Conservation (phyloP, 305 asterid genomes). For the Fraxinus sp. region DNA sequence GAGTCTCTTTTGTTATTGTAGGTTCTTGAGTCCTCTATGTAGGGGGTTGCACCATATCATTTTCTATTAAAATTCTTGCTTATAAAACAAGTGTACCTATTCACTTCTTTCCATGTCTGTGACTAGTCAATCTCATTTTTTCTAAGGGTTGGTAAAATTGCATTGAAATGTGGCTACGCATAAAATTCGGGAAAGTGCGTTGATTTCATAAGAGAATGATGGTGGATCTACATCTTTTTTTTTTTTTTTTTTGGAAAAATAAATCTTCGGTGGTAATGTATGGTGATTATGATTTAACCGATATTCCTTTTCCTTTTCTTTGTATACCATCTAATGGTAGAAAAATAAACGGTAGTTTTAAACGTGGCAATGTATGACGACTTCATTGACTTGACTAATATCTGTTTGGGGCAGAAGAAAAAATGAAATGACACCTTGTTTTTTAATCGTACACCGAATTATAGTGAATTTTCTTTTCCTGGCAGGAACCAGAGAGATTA, state of each 20-base stretch:
- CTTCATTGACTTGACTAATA: background rate
- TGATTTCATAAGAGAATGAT: background rate
- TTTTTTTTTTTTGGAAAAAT: background rate
- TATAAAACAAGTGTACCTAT: background rate
- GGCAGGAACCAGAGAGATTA: slow-evolving; percentile 63
- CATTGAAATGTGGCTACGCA: background rate
- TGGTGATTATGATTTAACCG: background rate
- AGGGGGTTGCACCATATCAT: background rate
- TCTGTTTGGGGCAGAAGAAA: background rate
- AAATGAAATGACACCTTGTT: background rate
- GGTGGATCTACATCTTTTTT: background rate
- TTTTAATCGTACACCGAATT: background rate
- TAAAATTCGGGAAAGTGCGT: background rate
- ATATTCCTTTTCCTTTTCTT: background rate
- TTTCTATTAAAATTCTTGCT: background rate
- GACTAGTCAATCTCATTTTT: background rate
- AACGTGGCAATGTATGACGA: background rate
- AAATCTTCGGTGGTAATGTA: background rate
- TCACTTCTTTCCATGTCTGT: background rate
- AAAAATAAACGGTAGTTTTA: background rate
- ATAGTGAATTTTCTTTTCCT: slow-evolving; percentile 19
- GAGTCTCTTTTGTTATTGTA: background rate
- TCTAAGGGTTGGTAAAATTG: background rate
- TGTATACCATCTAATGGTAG: background rate
- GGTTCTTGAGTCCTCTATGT: background rate